Conservation (phyloP, 2,329 filamentous ascomycete species). For the Aspergillus brunneoviolaceus region DNA sequence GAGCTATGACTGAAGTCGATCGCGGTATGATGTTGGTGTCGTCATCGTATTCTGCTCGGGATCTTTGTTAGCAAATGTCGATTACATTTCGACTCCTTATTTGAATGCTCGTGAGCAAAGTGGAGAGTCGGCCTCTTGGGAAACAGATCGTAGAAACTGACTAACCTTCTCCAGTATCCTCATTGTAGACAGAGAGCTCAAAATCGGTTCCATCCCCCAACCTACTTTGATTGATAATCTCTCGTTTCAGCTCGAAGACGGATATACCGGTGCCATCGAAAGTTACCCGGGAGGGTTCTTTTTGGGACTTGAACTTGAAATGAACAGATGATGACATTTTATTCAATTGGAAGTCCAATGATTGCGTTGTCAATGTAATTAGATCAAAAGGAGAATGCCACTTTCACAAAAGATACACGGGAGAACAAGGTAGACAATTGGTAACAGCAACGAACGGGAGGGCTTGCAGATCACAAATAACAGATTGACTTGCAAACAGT, state of each 20-base stretch:
- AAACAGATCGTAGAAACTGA: neutral
- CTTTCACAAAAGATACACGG: constrained; percentile 29
- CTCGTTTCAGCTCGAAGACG: constrained; percentile 97
- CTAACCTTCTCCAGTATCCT: constrained; percentile 87
- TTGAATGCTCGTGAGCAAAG: neutral
- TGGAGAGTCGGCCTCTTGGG: neutral
- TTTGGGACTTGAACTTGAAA: constrained; percentile 99
- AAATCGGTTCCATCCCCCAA: constrained; percentile 96
- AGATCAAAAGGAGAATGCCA: constrained; percentile 29
- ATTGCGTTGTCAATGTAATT: constrained; percentile 29
- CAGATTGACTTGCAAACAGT: constrained; percentile 18
- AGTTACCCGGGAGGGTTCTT: constrained; percentile 88
- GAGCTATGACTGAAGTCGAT: constrained; percentile 88
- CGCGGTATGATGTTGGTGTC: constrained; percentile 96
- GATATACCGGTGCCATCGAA: constrained; percentile 98
- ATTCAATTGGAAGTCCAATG: constrained; percentile 40
- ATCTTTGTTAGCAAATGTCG: constrained; percentile 26
- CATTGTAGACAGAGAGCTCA: constrained; percentile 89
- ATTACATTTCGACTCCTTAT: neutral
- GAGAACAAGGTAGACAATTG: constrained; percentile 18
- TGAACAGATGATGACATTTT: constrained; percentile 95
- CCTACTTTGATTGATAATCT: constrained; percentile 93
- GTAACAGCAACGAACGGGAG: constrained; percentile 18
- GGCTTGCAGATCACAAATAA: constrained; percentile 17
- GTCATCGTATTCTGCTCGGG: constrained; percentile 81